Conservation (phyloP, 495 filamentous ascomycete species). For the Annulohypoxylon maeteangense region DNA sequence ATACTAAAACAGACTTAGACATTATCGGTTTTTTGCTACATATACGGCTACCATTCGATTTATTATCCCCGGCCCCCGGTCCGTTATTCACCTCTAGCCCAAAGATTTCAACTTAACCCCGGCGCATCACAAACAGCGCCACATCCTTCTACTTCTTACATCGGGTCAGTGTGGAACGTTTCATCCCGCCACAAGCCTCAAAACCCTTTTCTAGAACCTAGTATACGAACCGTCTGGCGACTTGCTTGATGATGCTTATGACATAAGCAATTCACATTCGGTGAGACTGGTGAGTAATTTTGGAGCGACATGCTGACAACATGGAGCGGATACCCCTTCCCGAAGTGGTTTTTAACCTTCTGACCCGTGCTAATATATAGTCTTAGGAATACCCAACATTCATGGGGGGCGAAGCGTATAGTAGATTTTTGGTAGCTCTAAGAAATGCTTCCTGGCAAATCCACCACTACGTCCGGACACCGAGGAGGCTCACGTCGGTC, state of each 20-base stretch:
- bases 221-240: slow-evolving; percentile 25
- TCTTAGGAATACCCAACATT: slow-evolving; percentile 37
- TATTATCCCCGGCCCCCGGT: slow-evolving; percentile 21
- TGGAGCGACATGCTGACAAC: slow-evolving; percentile 35
- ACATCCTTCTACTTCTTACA: slow-evolving; percentile 37
- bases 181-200: slow-evolving; percentile 39
- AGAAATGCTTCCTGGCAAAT: slow-evolving; percentile 44
- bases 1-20: slow-evolving; percentile 24
- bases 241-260: slow-evolving; percentile 44
- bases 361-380: slow-evolving; percentile 40
- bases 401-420: slow-evolving; percentile 40
- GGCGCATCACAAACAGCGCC: slow-evolving; percentile 35
- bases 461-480: slow-evolving; percentile 41
- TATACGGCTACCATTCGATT: slow-evolving; percentile 14
- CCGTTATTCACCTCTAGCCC: slow-evolving; percentile 19
- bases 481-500: slow-evolving; percentile 45
- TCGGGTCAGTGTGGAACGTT: slow-evolving; percentile 44
- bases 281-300: slow-evolving; percentile 42
- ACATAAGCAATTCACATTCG: slow-evolving; percentile 36
- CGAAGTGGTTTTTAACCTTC: not conserved
- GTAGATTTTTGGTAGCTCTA: slow-evolving; percentile 38
- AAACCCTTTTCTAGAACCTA: slow-evolving; percentile 26
- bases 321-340: slow-evolving; percentile 9
- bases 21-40: slow-evolving; percentile 8
- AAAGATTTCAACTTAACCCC: slow-evolving; percentile 29